Percentiles rank a stretch among this genome's conserved stretches.
Evolutionary conservation across 192 early-diverging fungal genomes (phyloP).

Genomic region (Podila minutissima): DNA sequence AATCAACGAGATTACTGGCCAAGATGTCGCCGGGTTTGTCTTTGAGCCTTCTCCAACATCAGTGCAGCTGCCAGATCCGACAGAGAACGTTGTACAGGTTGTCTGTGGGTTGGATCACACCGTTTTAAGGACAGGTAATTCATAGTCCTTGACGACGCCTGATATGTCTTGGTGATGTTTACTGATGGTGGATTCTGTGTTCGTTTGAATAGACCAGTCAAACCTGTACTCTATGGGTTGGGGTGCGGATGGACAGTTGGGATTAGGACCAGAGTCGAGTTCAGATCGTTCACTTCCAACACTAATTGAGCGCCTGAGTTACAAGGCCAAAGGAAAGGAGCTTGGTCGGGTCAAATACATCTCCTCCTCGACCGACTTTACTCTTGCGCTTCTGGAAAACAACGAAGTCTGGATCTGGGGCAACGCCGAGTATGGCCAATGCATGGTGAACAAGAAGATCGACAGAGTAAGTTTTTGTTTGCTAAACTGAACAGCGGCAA

Average conservation of each 20-base stretch:
- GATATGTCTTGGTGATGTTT: background rate
- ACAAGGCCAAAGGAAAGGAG: slow-evolving; percentile 20
- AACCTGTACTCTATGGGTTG: slow-evolving; percentile 77
- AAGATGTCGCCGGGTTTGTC: slow-evolving; percentile 33
- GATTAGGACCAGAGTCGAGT: slow-evolving; percentile 59
- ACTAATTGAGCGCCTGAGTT: slow-evolving; percentile 54
- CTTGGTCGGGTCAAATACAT: slow-evolving; percentile 56
- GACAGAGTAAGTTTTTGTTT: slow-evolving; percentile 57
- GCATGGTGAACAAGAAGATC: slow-evolving; percentile 68
- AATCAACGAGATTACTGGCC: slow-evolving; percentile 18
- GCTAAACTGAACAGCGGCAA: background rate
- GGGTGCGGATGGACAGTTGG: slow-evolving; percentile 82
- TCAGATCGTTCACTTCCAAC: slow-evolving; percentile 56
- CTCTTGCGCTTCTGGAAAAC: slow-evolving; percentile 63
- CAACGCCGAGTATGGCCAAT: slow-evolving; percentile 81
- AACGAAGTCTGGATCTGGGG: slow-evolving; percentile 76
- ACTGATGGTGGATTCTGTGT: background rate
- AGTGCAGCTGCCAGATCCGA: slow-evolving; percentile 24
- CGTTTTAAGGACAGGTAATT: slow-evolving; percentile 63
- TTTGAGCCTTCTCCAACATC: slow-evolving; percentile 42
- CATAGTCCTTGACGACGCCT: background rate
- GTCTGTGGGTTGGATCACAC: slow-evolving; percentile 79
- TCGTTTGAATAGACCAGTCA: slow-evolving; percentile 30
- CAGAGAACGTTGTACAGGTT: slow-evolving; percentile 57
- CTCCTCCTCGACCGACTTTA: slow-evolving; percentile 74